Evolutionary conservation across 2,329 filamentous ascomycete species (phyloP), one percentile per base, ranked within the genome.

Genomic region (Arthrocladium fulminans): DNA sequence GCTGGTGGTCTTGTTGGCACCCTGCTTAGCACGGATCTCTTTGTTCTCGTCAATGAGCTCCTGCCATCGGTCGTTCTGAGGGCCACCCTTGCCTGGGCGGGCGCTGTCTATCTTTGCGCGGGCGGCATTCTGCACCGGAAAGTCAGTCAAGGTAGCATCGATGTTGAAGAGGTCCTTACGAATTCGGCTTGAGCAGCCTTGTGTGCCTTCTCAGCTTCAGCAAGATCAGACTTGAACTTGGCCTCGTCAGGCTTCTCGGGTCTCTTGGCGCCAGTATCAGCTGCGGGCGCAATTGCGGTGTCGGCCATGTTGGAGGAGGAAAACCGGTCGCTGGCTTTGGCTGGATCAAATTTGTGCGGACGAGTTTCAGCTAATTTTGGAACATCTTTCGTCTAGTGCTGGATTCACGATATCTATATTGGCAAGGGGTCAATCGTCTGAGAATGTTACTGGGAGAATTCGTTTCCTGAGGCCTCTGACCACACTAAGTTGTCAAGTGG

Each of bases 181-280:
- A 83, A 66, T 61, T 77, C 78, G 59, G 86, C 82, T 72, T 92
- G 84, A 41, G 83, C 76, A 45, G 80, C 80, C 63, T 84, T 75
- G 70, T 94, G 84, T 57, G 86, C 87, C 74, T 95, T 94, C 70
- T 97, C 87, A 22, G 85, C 84, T 70, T 84, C 80, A 44, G 80
- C 82, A 53, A 95, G 76, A 55, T 79, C 77, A 65, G 82, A 77
- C 72, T 94, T 88, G 75, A 83, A 98, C 59, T 76, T 73, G 57
- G 83, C 84, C 72, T 92, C 86, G 67, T 96, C 86, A 40, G 92
- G 92, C 76, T 85, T 88, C 69, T 86, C 79, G 47, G 89, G 88
- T 71, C 82, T 88, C 62, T 40, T 47, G 5, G 22, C 13, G 54
- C 60, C 48, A 43, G 48, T 63, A 60, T 67, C 67, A 51, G 59